Evolutionary conservation across 2,329 filamentous ascomycete genomes (phyloP), one percentile per base, ranked within the genome.

Genomic region (Cladosporium sp.): DNA sequence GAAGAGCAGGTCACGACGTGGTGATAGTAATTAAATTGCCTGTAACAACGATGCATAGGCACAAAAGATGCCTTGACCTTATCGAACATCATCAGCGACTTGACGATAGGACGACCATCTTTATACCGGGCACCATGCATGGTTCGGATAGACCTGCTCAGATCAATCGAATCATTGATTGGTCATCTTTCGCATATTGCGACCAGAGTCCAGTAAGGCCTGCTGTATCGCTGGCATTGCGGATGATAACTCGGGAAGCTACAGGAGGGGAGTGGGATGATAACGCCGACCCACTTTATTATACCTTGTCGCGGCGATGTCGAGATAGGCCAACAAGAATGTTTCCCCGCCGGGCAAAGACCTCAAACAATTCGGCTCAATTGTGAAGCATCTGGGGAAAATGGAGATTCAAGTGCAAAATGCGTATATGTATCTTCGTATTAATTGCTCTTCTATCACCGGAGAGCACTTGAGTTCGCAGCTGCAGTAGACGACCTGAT

Each of bases 201-300:
- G 10, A 16, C n/a, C 11, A 18, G 5, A 29, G 16, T 31, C 18
- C 7, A 7, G 14, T 16, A 31, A 31, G 3, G 23, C 28, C 18
- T 44, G 18, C 31, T 31, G 18, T 31, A 31, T 31, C 6, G 31
- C 31, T 4, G 31, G 33, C 28, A 55, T 29, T 10, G 12, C 1
- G 28, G 21, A 31, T 23, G 52, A 55, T 55, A 55, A 55, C 29
- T 6, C 8, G 11, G 16, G n/a, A 55, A 3, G 29, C 5, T n/a
- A n/a, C 26, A 29, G 28, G 10, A 55, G 52, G 23, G 23, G 23
- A 26, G 23, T 21, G 52, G 52, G 28, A 14, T 55, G 52, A 55
- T 57, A 57, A 40, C 26, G 55, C 33, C 33, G 57, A 60, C 57
- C 57, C 57, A 60, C 57, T 46, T 49, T 49, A 57, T 46, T 46